Evolutionary conservation across 495 filamentous ascomycete species (phyloP).

Genomic region (Penicillium macrosclerotiorum): DNA sequence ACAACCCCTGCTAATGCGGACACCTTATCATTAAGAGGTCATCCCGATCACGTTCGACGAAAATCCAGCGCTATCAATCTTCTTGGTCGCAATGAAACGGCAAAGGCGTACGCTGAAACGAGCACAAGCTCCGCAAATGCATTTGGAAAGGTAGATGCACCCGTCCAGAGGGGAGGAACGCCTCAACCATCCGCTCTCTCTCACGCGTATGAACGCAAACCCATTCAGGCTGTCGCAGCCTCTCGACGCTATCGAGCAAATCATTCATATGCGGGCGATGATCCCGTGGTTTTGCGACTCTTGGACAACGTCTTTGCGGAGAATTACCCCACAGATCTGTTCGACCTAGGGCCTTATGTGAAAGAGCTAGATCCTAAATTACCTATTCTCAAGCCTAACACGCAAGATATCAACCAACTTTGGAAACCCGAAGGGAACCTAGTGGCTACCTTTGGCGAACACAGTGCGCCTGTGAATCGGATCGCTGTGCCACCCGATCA

Average conservation of each 20-base stretch:
- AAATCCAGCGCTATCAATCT: conserved; percentile 81
- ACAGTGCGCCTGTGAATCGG: conserved; percentile 77
- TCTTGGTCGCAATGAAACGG: conserved; percentile 70
- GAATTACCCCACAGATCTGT: conserved; percentile 77
- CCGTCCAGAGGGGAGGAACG: conserved; percentile 44
- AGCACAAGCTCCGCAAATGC: conserved; percentile 76
- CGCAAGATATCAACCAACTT: conserved; percentile 47
- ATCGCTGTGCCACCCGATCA: conserved; percentile 87
- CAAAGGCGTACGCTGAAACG: conserved; percentile 81
- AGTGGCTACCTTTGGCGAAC: conserved; percentile 85
- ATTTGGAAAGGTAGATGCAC: conserved; percentile 81
- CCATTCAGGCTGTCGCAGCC: conserved; percentile 8
- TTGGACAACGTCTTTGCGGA: conserved; percentile 87
- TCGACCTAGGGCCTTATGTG: conserved; percentile 74
- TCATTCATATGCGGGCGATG: conserved; percentile 83
- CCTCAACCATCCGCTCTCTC: conserved; percentile 32
- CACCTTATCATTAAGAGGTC: conserved; percentile 27
- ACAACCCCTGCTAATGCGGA: conserved; percentile 36
- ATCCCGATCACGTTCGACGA: conserved; percentile 51
- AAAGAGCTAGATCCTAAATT: conserved; percentile 62
- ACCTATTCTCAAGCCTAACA: conserved; percentile 60
- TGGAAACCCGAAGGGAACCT: conserved; percentile 86
- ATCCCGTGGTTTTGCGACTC: conserved; percentile 82
- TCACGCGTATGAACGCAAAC: conserved; percentile 29
- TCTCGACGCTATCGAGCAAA: conserved; percentile 41